Evolutionary conservation across 768 basidiomycete species (phyloP).

Genomic region (Termitomyces titanicus): DNA sequence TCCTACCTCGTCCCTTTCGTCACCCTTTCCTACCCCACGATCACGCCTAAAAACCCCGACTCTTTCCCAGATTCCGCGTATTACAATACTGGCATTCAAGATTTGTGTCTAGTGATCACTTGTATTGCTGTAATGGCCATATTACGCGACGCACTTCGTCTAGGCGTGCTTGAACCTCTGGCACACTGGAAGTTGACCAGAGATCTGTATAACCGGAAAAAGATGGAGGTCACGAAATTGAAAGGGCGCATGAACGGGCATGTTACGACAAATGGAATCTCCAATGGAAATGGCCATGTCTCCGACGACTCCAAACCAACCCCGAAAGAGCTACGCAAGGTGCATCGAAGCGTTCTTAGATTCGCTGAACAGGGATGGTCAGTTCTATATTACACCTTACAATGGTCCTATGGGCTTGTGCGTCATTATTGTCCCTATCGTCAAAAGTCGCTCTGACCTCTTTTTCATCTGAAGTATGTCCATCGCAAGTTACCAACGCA

Average conservation of each 20-base stretch:
- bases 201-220: conserved; percentile 36
- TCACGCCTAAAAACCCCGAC: conserved; percentile 55
- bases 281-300: conserved; percentile 29
- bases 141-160: conserved; percentile 72
- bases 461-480: conserved; percentile 59
- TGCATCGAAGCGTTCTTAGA: conserved; percentile 72
- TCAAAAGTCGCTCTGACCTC: conserved; percentile 1
- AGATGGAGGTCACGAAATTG: conserved; percentile 12
- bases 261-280: conserved; percentile 22
- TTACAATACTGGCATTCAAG: conserved; percentile 70
- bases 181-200: conserved; percentile 71
- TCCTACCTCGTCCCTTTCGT: conserved; percentile 65
- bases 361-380: conserved; percentile 98
- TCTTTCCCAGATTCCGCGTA: conserved; percentile 70
- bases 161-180: conserved; percentile 76
- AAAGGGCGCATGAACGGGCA: conserved; percentile 23
- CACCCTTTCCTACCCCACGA: conserved; percentile 66
- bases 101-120: conserved; percentile 77
- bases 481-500: conserved; percentile 67
- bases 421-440: conserved; percentile 32
- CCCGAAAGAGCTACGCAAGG: conserved; percentile 50
- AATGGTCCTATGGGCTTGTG: conserved; percentile 80
- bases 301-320: conserved; percentile 17
- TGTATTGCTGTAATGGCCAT: conserved; percentile 87
- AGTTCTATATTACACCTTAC: conserved; percentile 71